Base-by-base conservation (phyloP, 805 yeast genomes). In the Danielozyma ontarioensis region DNA sequence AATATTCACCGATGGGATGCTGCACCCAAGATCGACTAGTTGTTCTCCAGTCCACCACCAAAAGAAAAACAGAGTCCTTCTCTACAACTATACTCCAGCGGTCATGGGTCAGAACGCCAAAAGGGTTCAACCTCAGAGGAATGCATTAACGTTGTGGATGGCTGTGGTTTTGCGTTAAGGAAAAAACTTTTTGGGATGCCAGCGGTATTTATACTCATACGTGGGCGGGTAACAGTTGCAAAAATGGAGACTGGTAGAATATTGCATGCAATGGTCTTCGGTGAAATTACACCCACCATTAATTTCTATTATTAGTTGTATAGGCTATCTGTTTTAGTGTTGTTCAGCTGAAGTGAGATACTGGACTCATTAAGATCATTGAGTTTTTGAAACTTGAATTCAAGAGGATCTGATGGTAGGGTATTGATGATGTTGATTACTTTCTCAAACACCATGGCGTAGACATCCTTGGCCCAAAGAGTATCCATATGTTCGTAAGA, bases 41-140 rank as follows among this genome's bases (percentile, higher is more conserved):
- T 65, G 39, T 45, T 78, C 82, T 78, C 76, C 83, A 75, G 80
- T 66, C 72, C 80, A 70, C 57, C 64, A 46, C 42, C 39, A 62
- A 46, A 48, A 49, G 44, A 43, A 58, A 55, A 53, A 24, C 28
- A n/a, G n/a, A n/a, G n/a, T n/a, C n/a, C n/a, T 24, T 22, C 23
- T 60, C 57, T 61, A 66, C 70, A 70, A 68, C 79, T 58, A 64
- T 74, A 70, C 66, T 64, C 75, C 72, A 50, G 57, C 65, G 65
- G 80, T 78, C 83, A 77, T 78, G 83, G 83, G 83, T 64, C 81
- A 62, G 72, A 68, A 68, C 74, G 74, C 76, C 79, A 60, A 62
- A 61, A 60, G 77, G 78, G 72, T 70, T 74, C 75, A 74, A 71
- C 83, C 83, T 76, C 82, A 57, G 71, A 69, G 76, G 72, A 72